Percentiles rank a stretch among this genome's conserved stretches.
Evolutionary conservation across 2,329 filamentous ascomycete species (phyloP).

Genomic region (Cercospora sp.): DNA sequence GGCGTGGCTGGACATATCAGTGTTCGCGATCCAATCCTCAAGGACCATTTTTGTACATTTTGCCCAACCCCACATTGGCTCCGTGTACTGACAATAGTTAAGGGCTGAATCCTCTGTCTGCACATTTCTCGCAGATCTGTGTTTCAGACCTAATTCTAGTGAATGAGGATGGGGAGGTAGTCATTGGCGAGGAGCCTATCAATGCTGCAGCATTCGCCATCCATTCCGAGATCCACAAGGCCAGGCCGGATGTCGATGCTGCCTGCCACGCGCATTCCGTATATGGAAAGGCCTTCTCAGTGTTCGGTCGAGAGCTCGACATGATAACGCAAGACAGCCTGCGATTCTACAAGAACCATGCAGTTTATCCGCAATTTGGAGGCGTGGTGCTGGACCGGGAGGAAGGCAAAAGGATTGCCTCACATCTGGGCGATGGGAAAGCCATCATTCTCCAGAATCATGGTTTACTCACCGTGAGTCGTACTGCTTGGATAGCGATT

Average conservation of each 20-base stretch:
- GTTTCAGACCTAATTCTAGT: slow-evolving; percentile 50
- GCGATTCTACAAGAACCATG: slow-evolving; percentile 46
- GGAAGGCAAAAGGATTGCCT: slow-evolving; percentile 48
- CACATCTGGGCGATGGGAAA: slow-evolving; percentile 43
- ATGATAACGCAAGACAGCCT: slow-evolving; percentile 53
- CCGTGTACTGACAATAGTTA: neutral
- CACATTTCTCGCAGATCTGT: slow-evolving; percentile 48
- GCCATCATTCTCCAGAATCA: slow-evolving; percentile 47
- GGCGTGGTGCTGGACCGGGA: slow-evolving; percentile 48
- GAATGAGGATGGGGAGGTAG: slow-evolving; percentile 45
- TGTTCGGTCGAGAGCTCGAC: slow-evolving; percentile 49
- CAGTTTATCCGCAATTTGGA: slow-evolving; percentile 49
- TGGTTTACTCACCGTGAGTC: slow-evolving; percentile 48
- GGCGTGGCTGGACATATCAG: slow-evolving; percentile 44
- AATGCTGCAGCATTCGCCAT: slow-evolving; percentile 49
- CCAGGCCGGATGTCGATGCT: slow-evolving; percentile 47
- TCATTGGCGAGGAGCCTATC: slow-evolving; percentile 49
- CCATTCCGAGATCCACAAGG: slow-evolving; percentile 46
- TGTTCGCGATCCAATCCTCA: slow-evolving; percentile 42
- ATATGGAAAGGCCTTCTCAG: slow-evolving; percentile 51
- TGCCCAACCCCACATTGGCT: neutral
- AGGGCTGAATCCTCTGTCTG: slow-evolving; percentile 47
- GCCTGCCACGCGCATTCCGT: slow-evolving; percentile 48
- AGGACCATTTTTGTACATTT: slow-evolving; percentile 39
- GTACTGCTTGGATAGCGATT: neutral